A percentile compares a stretch with the other conserved stretches of the same genome.
phyloP scores from a whole-genome alignment of 306 rosid genomes.

The Sindora glabra region DNA sequence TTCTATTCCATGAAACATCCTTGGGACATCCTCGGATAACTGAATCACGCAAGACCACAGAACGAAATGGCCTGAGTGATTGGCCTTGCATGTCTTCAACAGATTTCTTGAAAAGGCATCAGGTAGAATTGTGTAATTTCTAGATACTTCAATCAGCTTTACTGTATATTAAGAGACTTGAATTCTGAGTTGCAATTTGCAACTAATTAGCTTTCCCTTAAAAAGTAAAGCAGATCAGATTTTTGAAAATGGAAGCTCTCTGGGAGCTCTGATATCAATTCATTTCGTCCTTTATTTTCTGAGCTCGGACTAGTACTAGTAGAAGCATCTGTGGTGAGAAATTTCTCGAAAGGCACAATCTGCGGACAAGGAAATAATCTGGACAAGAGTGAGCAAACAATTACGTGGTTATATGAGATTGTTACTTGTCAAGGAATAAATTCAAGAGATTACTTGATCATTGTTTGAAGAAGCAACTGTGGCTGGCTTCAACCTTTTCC shows the following conservation, averaged over 20 bases:
- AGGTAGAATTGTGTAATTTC: no score
- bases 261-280: slow-evolving; percentile 35
- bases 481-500: slow-evolving; percentile 48
- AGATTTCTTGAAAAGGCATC: no score
- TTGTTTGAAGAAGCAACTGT: slow-evolving; percentile 24
- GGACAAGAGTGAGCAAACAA: slow-evolving; percentile 9
- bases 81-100: slow-evolving; percentile 3
- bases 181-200: slow-evolving; percentile 10
- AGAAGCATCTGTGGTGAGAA: slow-evolving; percentile 22
- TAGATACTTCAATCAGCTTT: slow-evolving; percentile 9
- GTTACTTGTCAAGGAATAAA: neutral
- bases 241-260: slow-evolving; percentile 29
- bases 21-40: slow-evolving; percentile 15
- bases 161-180: slow-evolving; percentile 26
- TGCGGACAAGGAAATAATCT: slow-evolving; percentile 18
- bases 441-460: slow-evolving; percentile 47
- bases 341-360: slow-evolving; percentile 40
- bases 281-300: slow-evolving; percentile 18
- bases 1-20: slow-evolving; percentile 14
- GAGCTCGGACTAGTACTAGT: slow-evolving; percentile 15
- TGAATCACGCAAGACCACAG: no score
- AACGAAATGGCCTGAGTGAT: neutral
- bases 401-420: neutral
- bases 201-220: slow-evolving; percentile 35
- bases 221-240: slow-evolving; percentile 22